These are phyloP conservation scores for Arthroderma sp. DNA, from an alignment of 2,329 filamentous ascomycete genomes.

Conservation along the genomic window DNA sequence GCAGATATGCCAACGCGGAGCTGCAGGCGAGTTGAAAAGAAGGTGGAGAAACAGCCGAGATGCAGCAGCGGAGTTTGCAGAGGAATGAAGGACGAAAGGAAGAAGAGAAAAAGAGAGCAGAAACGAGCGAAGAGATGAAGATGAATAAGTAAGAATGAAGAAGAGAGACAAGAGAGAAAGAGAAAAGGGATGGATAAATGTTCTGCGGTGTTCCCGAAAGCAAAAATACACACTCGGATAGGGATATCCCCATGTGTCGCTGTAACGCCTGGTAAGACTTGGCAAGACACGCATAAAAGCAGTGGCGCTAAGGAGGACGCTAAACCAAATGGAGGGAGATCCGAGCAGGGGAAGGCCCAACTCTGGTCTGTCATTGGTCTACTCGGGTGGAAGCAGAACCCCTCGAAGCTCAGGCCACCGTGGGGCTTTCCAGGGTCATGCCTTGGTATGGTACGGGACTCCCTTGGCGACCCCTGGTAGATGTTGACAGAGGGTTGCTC, in stretches of 20 bases:
- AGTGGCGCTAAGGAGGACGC: neutral
- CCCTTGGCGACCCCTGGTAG: too few relatives aligned
- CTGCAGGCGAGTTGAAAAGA: neutral
- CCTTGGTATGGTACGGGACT: too few relatives aligned
- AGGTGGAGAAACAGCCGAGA: neutral
- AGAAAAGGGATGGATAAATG: neutral
- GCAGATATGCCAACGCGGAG: neutral
- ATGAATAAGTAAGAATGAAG: neutral
- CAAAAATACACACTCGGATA: neutral
- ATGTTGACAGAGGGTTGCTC: too few relatives aligned
- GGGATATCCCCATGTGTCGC: neutral
- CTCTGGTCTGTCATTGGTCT: too few relatives aligned
- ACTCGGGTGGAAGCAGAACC: too few relatives aligned
- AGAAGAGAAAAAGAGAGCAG: neutral
- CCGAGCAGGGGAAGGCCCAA: neutral
- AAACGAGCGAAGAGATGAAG: neutral
- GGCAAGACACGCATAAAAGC: neutral
- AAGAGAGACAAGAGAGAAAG: slow-evolving; percentile 1
- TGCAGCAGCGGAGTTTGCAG: neutral
- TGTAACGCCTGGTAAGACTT: neutral
- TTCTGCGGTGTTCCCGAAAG: neutral
- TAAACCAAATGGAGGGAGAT: neutral
- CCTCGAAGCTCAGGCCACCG: too few relatives aligned
- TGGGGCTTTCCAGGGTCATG: too few relatives aligned
- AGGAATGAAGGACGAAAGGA: neutral